Percentiles rank a stretch among this genome's conserved stretches.
These are phyloP conservation scores for Irpex sp. DNA, from an alignment of 1,284 basidiomycete species.

Conservation along the genomic window DNA sequence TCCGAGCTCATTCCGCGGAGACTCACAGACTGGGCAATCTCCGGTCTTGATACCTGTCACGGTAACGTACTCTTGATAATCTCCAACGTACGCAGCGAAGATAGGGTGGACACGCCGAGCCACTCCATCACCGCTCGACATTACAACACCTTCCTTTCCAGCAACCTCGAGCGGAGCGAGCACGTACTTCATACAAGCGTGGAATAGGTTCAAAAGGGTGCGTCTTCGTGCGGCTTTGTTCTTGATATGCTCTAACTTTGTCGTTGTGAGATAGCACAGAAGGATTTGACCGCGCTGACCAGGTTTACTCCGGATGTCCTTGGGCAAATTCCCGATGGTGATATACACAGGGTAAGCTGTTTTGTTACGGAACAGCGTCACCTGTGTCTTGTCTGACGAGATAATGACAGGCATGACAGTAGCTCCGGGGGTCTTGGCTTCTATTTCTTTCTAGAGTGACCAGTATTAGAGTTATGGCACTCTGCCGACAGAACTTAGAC, in stretches of 20 bases:
- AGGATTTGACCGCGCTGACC: conserved; percentile 43
- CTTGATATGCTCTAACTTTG: conserved; percentile 37
- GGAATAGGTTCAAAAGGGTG: conserved; percentile 27
- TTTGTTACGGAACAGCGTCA: conserved; percentile 44
- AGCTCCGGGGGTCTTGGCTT: conserved; percentile 36
- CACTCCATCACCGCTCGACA: conserved; percentile 32
- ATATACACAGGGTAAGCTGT: conserved; percentile 50
- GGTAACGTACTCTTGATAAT: conserved; percentile 35
- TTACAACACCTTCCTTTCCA: conserved; percentile 22
- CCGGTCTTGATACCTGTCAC: conserved; percentile 26
- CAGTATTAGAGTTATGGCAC: too few species aligned
- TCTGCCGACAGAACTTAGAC: too few species aligned
- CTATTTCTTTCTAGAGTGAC: conserved; percentile 36
- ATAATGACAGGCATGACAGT: conserved; percentile 51
- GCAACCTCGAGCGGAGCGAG: conserved; percentile 23
- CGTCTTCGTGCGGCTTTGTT: conserved; percentile 25
- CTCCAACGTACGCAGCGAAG: conserved; percentile 31
- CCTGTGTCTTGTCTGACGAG: conserved; percentile 47
- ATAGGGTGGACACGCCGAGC: conserved; percentile 32
- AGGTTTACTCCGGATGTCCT: conserved; percentile 44
- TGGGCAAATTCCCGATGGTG: conserved; percentile 53
- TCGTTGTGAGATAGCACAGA: conserved; percentile 46
- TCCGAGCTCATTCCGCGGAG: conserved; percentile 16
- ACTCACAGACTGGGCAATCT: conserved; percentile 28
- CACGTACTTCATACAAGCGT: conserved; percentile 27